A percentile compares a stretch with the other conserved stretches of the same genome.
Conservation (phyloP, 2,329 filamentous ascomycete genomes). For the Trichoderma aggressivum region DNA sequence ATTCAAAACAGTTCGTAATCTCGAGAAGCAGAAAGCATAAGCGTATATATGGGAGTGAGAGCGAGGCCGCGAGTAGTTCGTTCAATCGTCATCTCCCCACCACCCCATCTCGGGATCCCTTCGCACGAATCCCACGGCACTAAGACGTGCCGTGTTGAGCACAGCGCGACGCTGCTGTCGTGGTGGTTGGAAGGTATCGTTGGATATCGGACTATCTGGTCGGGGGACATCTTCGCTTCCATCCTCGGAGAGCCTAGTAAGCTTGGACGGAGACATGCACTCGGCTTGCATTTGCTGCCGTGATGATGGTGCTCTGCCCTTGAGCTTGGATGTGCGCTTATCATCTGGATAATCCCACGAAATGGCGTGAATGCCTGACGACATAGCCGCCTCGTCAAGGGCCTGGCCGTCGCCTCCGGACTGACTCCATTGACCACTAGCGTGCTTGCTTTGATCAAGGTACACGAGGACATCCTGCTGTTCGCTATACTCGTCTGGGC, state of each 20-base stretch:
- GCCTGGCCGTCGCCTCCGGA: background rate
- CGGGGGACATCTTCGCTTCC: slow-evolving; percentile 34
- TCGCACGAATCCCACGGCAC: slow-evolving; percentile 30
- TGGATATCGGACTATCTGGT: slow-evolving; percentile 42
- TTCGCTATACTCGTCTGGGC: slow-evolving; percentile 18
- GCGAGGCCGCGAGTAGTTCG: background rate
- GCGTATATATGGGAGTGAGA: background rate
- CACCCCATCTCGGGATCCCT: slow-evolving; percentile 32
- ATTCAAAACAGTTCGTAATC: background rate
- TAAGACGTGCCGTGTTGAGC: slow-evolving; percentile 39
- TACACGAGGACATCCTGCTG: slow-evolving; percentile 26
- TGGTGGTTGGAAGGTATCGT: slow-evolving; percentile 28
- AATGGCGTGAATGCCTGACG: slow-evolving; percentile 6
- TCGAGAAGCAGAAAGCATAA: background rate
- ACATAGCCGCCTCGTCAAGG: slow-evolving; percentile 10
- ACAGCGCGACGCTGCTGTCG: slow-evolving; percentile 26
- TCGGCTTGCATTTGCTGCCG: background rate
- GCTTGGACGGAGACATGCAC: background rate
- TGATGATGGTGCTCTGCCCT: background rate
- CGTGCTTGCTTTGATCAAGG: slow-evolving; percentile 29
- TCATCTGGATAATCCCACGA: slow-evolving; percentile 12
- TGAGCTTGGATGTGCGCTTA: background rate
- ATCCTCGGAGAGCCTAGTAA: slow-evolving; percentile 15
- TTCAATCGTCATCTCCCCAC: slow-evolving; percentile 42
- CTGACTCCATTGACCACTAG: background rate